phyloP scores from a whole-genome alignment of 2,329 filamentous ascomycete species.

The Calonectria fujianensis region DNA sequence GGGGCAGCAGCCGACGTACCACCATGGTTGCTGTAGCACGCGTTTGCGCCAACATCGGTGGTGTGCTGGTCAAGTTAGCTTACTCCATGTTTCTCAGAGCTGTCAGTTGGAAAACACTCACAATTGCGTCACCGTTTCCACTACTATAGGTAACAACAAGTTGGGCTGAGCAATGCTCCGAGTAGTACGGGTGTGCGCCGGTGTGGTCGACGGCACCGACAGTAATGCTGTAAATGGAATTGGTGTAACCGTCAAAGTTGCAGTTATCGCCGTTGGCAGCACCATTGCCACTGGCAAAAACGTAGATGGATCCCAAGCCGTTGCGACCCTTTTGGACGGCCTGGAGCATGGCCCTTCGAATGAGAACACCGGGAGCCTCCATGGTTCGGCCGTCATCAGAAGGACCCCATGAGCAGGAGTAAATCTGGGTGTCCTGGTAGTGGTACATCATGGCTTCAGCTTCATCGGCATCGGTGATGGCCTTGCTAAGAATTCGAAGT shows the following conservation, averaged over 20 bases:
- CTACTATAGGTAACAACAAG: slow-evolving; percentile 98
- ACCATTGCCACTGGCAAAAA: slow-evolving; percentile 96
- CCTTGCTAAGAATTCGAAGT: slow-evolving; percentile 92
- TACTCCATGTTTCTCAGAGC: background rate
- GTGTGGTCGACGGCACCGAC: slow-evolving; percentile 93
- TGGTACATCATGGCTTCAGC: slow-evolving; percentile 94
- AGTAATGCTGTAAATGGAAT: slow-evolving; percentile 99
- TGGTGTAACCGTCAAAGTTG: slow-evolving; percentile 99
- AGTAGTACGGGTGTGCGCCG: slow-evolving; percentile 95
- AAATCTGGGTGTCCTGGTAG: slow-evolving; percentile 94
- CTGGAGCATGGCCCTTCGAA: slow-evolving; percentile 92
- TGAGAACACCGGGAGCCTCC: slow-evolving; percentile 93
- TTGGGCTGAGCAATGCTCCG: slow-evolving; percentile 95
- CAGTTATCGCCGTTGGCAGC: slow-evolving; percentile 93
- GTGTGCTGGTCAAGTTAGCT: slow-evolving; percentile 77
- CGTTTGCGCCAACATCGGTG: slow-evolving; percentile 90
- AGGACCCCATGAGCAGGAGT: slow-evolving; percentile 99
- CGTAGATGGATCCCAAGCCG: slow-evolving; percentile 92
- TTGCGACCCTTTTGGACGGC: slow-evolving; percentile 90
- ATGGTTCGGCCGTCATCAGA: slow-evolving; percentile 95
- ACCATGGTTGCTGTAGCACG: slow-evolving; percentile 88
- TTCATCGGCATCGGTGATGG: slow-evolving; percentile 94
- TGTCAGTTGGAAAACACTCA: slow-evolving; percentile 60
- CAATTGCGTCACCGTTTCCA: slow-evolving; percentile 89
- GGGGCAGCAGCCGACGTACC: slow-evolving; percentile 97